phyloP scores from a whole-genome alignment of 2,329 filamentous ascomycete species.

The Phyllosticta ampelicida region DNA sequence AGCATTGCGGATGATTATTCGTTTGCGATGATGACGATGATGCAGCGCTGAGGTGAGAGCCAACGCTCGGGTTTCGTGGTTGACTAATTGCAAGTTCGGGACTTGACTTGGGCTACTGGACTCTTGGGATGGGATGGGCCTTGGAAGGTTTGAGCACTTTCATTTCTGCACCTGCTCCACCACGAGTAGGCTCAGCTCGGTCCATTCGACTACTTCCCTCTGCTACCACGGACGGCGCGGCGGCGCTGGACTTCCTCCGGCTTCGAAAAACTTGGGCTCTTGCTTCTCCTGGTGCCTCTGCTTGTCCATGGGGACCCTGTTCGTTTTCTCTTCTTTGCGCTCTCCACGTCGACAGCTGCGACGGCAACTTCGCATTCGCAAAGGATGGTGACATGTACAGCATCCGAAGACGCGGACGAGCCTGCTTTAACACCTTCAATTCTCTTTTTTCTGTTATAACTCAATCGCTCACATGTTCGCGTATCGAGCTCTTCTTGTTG shows the following conservation, averaged over 20 bases:
- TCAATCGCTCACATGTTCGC: background rate
- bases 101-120: background rate
- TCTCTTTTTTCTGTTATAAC: too few relatives aligned
- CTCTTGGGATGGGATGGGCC: background rate
- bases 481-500: background rate
- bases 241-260: background rate
- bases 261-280: background rate
- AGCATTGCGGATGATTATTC: background rate
- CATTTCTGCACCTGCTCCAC: background rate
- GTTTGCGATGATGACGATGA: background rate
- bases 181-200: background rate
- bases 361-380: background rate
- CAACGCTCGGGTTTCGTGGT: background rate
- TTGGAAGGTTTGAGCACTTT: background rate
- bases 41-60: background rate
- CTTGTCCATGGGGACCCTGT: background rate
- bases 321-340: background rate
- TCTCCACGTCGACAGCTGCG: background rate
- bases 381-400: background rate
- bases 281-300: background rate
- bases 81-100: background rate
- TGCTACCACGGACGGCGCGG: background rate
- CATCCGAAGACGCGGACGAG: too few relatives aligned
- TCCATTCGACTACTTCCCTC: background rate
- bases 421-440: background rate